Base-by-base conservation (phyloP, 495 filamentous ascomycete species). In the Penicillium parvum region DNA sequence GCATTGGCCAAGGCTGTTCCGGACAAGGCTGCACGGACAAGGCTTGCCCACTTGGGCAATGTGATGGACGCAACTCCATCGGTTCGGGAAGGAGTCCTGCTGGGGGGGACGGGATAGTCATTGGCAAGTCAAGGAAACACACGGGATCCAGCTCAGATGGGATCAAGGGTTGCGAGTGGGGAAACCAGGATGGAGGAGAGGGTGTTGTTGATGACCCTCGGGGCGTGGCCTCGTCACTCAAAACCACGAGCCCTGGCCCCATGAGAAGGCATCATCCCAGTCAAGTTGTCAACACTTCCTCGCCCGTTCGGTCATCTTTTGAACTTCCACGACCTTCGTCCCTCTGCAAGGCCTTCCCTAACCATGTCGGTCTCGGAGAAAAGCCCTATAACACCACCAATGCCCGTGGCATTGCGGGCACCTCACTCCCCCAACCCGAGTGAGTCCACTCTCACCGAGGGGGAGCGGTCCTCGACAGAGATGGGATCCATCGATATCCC, bases 301-400 rank as follows among this genome's bases (percentile, higher is more conserved):
- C 45, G 32, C 14, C 16, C 26, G 19, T 45, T 38, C 43, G 26
- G 49, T 45, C 47, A 36, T 39, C 50, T 57, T 60, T 49, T 48
- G 45, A 58, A 61, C 23, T 25, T n/a, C n/a, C n/a, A n/a, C n/a
- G n/a, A n/a, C n/a, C n/a, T n/a, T n/a, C 16, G 28, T 26, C 16
- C 32, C 20, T 3, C 33, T 44, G 32, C 41, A 32, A 17, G 26
- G 12, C 41, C 23, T 28, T 17, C 41, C n/a, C n/a, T n/a, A 44
- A 48, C 30, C 49, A 64, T 65, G 61, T 62, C 60, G 38, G 41
- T 33, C 28, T 49, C 47, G 10, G 60, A 63, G 38, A 42, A 65
- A 45, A 43, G 14, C 14, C 45, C 50, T 14, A 47, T 58, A 26
- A 26, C 54, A 9, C 32, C 59, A 18, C 34, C 60, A 11, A 47